A percentile compares a stretch with the other conserved stretches of the same genome.
Conservation (phyloP, 192 early-diverging fungal species). For the Linderina pennispora region DNA sequence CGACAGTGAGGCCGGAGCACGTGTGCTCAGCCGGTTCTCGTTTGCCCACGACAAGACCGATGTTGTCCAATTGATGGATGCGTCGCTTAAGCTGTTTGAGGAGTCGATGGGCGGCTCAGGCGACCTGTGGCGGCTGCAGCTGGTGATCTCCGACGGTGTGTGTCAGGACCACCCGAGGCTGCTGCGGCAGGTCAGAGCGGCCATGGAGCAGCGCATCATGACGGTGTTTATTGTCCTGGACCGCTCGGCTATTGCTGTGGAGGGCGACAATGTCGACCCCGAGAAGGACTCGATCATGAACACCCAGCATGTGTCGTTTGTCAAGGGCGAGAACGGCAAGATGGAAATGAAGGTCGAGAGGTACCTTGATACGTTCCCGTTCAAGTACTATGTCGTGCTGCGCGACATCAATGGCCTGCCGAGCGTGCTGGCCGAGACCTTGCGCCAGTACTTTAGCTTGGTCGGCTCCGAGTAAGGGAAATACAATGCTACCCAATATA, state of each 20-base stretch:
- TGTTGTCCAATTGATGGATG: slow-evolving; percentile 80
- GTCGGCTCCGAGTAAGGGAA: slow-evolving; percentile 52
- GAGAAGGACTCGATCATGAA: slow-evolving; percentile 73
- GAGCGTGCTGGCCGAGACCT: slow-evolving; percentile 83
- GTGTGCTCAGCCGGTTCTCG: slow-evolving; percentile 82
- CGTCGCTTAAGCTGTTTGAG: slow-evolving; percentile 73
- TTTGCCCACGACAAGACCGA: slow-evolving; percentile 89
- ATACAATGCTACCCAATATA: no score
- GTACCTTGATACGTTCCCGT: slow-evolving; percentile 97
- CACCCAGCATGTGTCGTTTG: slow-evolving; percentile 85
- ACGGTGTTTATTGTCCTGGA: slow-evolving; percentile 96
- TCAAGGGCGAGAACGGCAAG: slow-evolving; percentile 50
- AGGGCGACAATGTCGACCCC: slow-evolving; percentile 11
- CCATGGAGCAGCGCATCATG: slow-evolving; percentile 81
- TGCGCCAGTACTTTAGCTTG: slow-evolving; percentile 94
- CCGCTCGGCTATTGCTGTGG: slow-evolving; percentile 27
- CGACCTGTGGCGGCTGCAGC: slow-evolving; percentile 94
- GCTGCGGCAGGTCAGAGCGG: slow-evolving; percentile 78
- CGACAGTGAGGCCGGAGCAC: slow-evolving; percentile 82
- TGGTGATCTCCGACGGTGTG: slow-evolving; percentile 95
- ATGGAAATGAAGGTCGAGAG: slow-evolving; percentile 64
- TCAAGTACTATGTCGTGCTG: slow-evolving; percentile 93
- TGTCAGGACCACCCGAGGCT: slow-evolving; percentile 91
- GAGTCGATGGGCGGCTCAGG: slow-evolving; percentile 48
- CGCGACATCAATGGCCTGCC: slow-evolving; percentile 84